These are phyloP conservation scores for Camellia lanceoleosa DNA, from an alignment of 148 eudicot species.

Conservation along the genomic window DNA sequence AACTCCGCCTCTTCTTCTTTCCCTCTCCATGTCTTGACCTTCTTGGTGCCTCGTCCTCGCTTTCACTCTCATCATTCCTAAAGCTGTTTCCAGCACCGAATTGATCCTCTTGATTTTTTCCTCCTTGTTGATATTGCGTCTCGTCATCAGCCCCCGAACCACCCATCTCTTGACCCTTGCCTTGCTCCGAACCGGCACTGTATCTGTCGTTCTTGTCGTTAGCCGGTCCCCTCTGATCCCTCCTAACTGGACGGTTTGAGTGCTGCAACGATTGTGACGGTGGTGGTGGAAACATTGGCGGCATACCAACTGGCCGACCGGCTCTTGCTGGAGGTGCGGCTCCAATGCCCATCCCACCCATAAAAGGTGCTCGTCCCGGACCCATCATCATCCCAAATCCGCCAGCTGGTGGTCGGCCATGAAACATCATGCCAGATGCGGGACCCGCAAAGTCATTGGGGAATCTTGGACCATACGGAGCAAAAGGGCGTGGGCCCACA, in stretches of 20 bases:
- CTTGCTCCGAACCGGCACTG: constrained; percentile 50
- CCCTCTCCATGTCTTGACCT: constrained; percentile 92
- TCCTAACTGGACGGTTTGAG: constrained; percentile 42
- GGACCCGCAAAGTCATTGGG: constrained; percentile 63
- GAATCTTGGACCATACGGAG: constrained; percentile 80
- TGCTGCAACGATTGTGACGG: constrained; percentile 44
- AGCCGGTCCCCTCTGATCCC: constrained; percentile 46
- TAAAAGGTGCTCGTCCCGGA: constrained; percentile 77
- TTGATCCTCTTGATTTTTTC: constrained; percentile 44
- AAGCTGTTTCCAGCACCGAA: constrained; percentile 44
- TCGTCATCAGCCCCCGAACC: constrained; percentile 41
- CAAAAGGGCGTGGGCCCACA: constrained; percentile 81
- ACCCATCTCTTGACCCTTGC: constrained; percentile 46
- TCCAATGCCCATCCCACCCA: constrained; percentile 62
- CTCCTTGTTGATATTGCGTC: constrained; percentile 36
- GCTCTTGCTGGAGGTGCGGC: constrained; percentile 36
- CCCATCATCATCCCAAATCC: constrained; percentile 96
- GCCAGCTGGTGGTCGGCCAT: constrained; percentile 62
- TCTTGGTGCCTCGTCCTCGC: constrained; percentile 97
- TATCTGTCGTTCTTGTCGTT: constrained; percentile 55
- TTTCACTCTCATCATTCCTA: constrained; percentile 77
- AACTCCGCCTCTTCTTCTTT: constrained; percentile 73
- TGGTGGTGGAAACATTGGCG: constrained; percentile 49
- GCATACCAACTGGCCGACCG: constrained; percentile 63
- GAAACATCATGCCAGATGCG: constrained; percentile 80